Conservation (phyloP, 176 grass and related monocot genomes). For the Aegilops longissima region DNA sequence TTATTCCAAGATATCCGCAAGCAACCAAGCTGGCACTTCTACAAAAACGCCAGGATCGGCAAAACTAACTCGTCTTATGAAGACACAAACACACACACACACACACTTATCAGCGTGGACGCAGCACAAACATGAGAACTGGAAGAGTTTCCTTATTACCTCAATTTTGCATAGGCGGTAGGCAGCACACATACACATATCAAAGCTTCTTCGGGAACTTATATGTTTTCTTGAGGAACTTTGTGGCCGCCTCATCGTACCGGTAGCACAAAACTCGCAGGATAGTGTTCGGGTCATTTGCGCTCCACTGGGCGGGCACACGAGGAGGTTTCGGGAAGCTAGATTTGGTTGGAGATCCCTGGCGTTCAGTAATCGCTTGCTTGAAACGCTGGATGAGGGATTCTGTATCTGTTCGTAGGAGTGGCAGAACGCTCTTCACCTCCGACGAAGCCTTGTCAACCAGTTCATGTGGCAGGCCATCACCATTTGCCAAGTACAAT, state of each 20-base stretch:
- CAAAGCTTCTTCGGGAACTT: conserved; percentile 84
- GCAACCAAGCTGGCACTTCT: not conserved
- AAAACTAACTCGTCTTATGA: not conserved
- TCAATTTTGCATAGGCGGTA: conserved; percentile 12
- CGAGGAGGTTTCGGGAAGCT: conserved; percentile 55
- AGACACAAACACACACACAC: not conserved
- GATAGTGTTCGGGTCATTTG: conserved; percentile 75
- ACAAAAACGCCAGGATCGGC: not conserved
- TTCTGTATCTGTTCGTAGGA: conserved; percentile 56
- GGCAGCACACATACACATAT: not conserved
- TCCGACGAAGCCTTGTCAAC: conserved; percentile 70
- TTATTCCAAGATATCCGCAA: not conserved
- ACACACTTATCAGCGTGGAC: not conserved
- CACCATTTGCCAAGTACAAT: conserved; percentile 63
- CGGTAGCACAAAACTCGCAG: conserved; percentile 82
- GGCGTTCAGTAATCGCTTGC: conserved; percentile 35
- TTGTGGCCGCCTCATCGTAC: conserved; percentile 68
- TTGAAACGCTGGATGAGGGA: conserved; percentile 68
- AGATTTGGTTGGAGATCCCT: conserved; percentile 32
- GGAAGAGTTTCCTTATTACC: not conserved
- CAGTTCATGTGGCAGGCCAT: conserved; percentile 66
- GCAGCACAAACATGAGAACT: not conserved
- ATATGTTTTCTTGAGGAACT: conserved; percentile 89
- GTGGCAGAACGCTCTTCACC: conserved; percentile 72
- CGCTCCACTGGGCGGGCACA: conserved; percentile 69